These are phyloP conservation scores for Fraxinus albicans DNA, from an alignment of 305 asterid genomes.

Conservation along the genomic window DNA sequence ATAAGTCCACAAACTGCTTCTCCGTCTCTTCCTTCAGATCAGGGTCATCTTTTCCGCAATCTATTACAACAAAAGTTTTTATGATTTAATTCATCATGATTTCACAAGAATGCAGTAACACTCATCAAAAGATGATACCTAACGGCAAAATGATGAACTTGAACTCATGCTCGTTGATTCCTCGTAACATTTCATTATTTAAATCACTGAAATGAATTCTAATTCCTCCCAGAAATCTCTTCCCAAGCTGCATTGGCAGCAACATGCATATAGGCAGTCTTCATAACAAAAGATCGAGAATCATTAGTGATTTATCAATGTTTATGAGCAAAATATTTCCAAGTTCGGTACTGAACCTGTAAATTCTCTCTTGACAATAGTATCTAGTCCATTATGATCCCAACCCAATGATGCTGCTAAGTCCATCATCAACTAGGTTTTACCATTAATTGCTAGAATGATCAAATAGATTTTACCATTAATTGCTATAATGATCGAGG, in stretches of 20 bases:
- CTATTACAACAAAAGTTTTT: conserved; percentile 29
- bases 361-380: neutral
- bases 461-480: neutral
- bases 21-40: conserved; percentile 92
- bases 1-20: conserved; percentile 70
- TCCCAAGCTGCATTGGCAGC: neutral
- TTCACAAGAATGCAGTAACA: neutral
- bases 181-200: neutral
- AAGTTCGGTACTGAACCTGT: neutral
- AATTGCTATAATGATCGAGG: neutral
- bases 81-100: neutral
- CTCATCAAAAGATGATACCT: neutral
- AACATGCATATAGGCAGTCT: neutral
- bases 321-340: neutral
- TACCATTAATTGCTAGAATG: neutral
- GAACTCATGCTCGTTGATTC: neutral
- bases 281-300: neutral
- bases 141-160: neutral
- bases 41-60: conserved; percentile 89
- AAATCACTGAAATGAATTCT: neutral
- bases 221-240: neutral
- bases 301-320: neutral
- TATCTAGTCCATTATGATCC: neutral
- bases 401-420: neutral
- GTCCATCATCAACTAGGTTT: neutral